Evolutionary conservation across 179 eudicot species (phyloP).

Genomic region (Spinacia oleracea): DNA sequence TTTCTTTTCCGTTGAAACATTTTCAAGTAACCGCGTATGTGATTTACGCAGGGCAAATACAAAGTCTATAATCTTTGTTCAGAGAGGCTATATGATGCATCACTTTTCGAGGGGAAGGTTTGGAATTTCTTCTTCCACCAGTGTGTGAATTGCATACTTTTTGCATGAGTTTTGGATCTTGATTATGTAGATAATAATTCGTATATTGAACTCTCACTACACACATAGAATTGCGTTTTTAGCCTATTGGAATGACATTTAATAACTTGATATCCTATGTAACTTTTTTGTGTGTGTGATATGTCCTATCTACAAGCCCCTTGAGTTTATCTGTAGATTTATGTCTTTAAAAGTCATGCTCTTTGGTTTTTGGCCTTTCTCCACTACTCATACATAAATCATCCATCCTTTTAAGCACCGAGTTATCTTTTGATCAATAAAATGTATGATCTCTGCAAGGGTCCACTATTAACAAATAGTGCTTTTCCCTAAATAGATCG

Average conservation of each 20-base stretch:
- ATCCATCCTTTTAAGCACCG: neutral
- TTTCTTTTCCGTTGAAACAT: neutral
- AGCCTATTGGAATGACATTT: neutral
- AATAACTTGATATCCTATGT: neutral
- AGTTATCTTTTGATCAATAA: neutral
- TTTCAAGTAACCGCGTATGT: neutral
- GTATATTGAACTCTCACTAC: neutral
- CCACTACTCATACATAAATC: neutral
- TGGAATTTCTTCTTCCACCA: constrained; percentile 12
- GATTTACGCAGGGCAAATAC: constrained; percentile 69
- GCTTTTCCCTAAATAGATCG: neutral
- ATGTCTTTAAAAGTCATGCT: neutral
- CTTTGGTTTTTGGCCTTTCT: neutral
- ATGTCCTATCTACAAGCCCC: neutral
- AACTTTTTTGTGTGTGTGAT: constrained; percentile 5
- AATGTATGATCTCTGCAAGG: neutral
- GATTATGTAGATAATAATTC: neutral
- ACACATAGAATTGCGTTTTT: neutral
- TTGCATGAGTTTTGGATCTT: neutral
- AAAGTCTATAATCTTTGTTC: constrained; percentile 98
- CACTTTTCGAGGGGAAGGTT: constrained; percentile 95
- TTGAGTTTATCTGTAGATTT: neutral
- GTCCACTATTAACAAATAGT: neutral
- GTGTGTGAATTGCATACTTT: neutral
- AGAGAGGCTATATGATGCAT: constrained; percentile 90